A percentile compares a stretch with the other conserved stretches of the same genome.
Conservation (phyloP, 2,329 filamentous ascomycete species). For the Phialocephala subalpina region DNA sequence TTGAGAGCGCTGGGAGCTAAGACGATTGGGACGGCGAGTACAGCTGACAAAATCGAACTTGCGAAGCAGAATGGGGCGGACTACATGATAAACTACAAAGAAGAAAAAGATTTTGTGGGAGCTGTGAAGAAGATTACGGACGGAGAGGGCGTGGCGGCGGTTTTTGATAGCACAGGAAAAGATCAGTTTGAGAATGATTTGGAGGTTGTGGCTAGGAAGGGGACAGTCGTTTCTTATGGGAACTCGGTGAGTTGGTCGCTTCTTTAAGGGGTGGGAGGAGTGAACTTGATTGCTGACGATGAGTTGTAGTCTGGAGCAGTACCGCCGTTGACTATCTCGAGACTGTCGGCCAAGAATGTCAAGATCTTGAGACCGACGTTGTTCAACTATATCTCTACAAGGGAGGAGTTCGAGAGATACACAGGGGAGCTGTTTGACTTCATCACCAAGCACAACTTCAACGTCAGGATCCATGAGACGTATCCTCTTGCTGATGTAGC, state of each 20-base stretch:
- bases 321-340: slow-evolving; percentile 65
- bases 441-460: slow-evolving; percentile 72
- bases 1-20: slow-evolving; percentile 75
- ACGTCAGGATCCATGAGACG: slow-evolving; percentile 76
- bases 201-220: slow-evolving; percentile 78
- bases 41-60: slow-evolving; percentile 73
- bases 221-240: slow-evolving; percentile 79
- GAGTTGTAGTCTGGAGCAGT: slow-evolving; percentile 68
- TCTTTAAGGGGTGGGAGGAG: too few species aligned
- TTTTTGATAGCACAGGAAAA: slow-evolving; percentile 89
- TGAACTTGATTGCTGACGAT: background rate
- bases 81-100: slow-evolving; percentile 73
- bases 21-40: slow-evolving; percentile 82
- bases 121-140: slow-evolving; percentile 74
- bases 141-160: slow-evolving; percentile 75
- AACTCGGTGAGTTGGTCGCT: slow-evolving; percentile 68
- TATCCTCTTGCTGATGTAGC: slow-evolving; percentile 79
- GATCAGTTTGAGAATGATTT: slow-evolving; percentile 83
- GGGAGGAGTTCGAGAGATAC: slow-evolving; percentile 77
- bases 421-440: slow-evolving; percentile 76
- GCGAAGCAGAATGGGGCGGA: slow-evolving; percentile 76
- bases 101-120: slow-evolving; percentile 63
- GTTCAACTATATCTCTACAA: slow-evolving; percentile 72
- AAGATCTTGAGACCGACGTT: slow-evolving; percentile 79
- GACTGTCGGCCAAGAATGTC: slow-evolving; percentile 76